A percentile compares a stretch with the other conserved stretches of the same genome.
Conservation (phyloP, 2,329 filamentous ascomycete genomes). For the Cladophialophora exuberans region DNA sequence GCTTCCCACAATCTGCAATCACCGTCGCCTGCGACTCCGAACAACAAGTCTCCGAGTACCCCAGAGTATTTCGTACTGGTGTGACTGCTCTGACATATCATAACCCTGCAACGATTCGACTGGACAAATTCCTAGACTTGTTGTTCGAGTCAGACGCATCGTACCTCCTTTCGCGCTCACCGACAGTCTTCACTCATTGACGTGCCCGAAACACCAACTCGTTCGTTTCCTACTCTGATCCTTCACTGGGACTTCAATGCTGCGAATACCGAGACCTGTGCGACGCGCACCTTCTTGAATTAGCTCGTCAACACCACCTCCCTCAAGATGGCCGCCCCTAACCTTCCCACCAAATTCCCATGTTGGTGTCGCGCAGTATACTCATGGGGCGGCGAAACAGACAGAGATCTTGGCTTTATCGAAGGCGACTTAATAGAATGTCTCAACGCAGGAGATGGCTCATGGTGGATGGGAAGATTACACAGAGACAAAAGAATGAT, state of each 20-base stretch:
- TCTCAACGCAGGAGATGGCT: constrained; percentile 93
- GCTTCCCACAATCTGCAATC: too few relatives aligned
- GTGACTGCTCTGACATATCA: too few relatives aligned
- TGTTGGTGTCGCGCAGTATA: constrained; percentile 92
- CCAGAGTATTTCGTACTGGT: too few relatives aligned
- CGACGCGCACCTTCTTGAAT: constrained; percentile 8
- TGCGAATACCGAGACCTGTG: constrained; percentile 1
- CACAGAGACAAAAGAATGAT: constrained; percentile 88
- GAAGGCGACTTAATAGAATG: constrained; percentile 98
- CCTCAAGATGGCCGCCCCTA: constrained; percentile 39
- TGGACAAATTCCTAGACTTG: too few relatives aligned
- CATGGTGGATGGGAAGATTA: constrained; percentile 96
- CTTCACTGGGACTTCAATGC: constrained; percentile 7
- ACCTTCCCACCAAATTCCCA: constrained; percentile 76
- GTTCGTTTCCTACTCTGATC: neutral
- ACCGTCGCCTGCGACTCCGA: too few relatives aligned
- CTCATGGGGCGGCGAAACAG: constrained; percentile 93
- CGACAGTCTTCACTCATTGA: neutral
- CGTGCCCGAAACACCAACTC: neutral
- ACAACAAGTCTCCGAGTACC: too few relatives aligned
- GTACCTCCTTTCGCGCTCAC: too few relatives aligned
- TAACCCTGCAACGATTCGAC: too few relatives aligned
- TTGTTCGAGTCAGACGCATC: too few relatives aligned
- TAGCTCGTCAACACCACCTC: neutral
- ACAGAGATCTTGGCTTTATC: constrained; percentile 93